Evolutionary conservation across 2,329 filamentous ascomycete genomes (phyloP), one percentile per base, ranked within the genome.

Genomic region (Thielaviopsis ethacetica): DNA sequence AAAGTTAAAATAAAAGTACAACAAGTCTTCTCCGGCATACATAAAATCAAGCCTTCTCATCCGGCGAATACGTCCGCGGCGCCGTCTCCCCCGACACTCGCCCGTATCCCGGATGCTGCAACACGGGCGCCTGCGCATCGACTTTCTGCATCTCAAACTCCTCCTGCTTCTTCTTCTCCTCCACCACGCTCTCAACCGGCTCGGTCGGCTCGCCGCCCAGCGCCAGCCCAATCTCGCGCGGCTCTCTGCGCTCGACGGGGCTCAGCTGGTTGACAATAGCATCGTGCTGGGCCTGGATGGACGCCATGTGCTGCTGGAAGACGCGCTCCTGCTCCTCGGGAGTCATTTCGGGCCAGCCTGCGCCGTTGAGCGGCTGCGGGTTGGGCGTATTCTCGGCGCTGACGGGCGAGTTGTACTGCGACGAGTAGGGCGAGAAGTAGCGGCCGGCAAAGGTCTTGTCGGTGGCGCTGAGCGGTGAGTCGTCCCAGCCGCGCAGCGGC

Each of bases 381-480:
- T 64, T 63, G 0, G 66, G 64, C 1, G 64, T 66, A 41, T 75
- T 68, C 7, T 44, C 68, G 0, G 70, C 75, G 57, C 72, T 78
- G 61, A 80, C 72, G 0, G 81, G 81, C 64, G 79, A 82, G 67
- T 72, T 80, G 68, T 76, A 83, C 61, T 81, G 77, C 49, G 79
- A 81, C 21, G 72, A 74, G 65, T 83, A 84, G 0, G 81, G 81
- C 3, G 79, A 82, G 63, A 81, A 75, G 68, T 82, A 80, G 6
- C 71, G 73, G 17, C 54, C 53, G 0, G 71, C 69, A 62, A 71
- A 73, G 0, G 64, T 61, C 61, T 68, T 69, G 53, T 75, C 72
- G 1, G 66, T 66, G 1, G 70, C 71, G 53, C 74, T 78, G 59
- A 75, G 63, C 0, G 74, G 80, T 26, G 75, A 80, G 62, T 79